Evolutionary conservation across 441 rosid genomes (phyloP).

Genomic region (Eruca vesicaria): DNA sequence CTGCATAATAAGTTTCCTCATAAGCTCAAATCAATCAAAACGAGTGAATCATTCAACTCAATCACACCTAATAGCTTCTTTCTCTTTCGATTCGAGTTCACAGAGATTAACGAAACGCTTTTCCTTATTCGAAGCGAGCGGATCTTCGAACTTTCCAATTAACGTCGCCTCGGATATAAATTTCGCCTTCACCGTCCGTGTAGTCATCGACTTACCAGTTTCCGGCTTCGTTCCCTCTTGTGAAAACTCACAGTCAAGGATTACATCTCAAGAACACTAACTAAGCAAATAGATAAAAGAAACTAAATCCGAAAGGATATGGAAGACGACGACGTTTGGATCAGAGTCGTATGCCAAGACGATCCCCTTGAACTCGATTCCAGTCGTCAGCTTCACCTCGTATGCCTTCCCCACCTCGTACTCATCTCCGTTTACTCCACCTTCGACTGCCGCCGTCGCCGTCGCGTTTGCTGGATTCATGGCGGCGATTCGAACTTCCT

Average conservation of each 20-base stretch:
- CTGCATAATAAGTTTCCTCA: slow-evolving; percentile 38
- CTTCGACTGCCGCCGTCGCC: neutral
- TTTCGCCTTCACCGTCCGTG: slow-evolving; percentile 64
- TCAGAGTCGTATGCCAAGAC: slow-evolving; percentile 68
- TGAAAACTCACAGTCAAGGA: slow-evolving; percentile 33
- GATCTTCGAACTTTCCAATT: slow-evolving; percentile 60
- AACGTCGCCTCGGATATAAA: slow-evolving; percentile 49
- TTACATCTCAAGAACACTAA: neutral
- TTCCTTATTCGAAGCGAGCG: slow-evolving; percentile 49
- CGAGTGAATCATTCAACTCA: neutral
- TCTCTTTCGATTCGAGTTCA: slow-evolving; percentile 53
- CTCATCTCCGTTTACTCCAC: slow-evolving; percentile 30
- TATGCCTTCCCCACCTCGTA: slow-evolving; percentile 68
- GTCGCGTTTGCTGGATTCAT: neutral
- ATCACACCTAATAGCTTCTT: slow-evolving; percentile 68
- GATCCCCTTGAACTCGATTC: slow-evolving; percentile 74
- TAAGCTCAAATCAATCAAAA: neutral
- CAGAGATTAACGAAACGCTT: slow-evolving; percentile 49
- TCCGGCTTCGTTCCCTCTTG: slow-evolving; percentile 57
- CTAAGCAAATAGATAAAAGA: neutral
- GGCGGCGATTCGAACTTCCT: neutral
- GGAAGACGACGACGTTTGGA: slow-evolving; percentile 74
- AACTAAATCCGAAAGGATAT: slow-evolving; percentile 52
- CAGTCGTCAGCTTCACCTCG: slow-evolving; percentile 61
- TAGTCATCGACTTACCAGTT: slow-evolving; percentile 49